Evolutionary conservation across 1,284 basidiomycete genomes (phyloP), one percentile per base, ranked within the genome.

Genomic region (Pseudozyma sp.): DNA sequence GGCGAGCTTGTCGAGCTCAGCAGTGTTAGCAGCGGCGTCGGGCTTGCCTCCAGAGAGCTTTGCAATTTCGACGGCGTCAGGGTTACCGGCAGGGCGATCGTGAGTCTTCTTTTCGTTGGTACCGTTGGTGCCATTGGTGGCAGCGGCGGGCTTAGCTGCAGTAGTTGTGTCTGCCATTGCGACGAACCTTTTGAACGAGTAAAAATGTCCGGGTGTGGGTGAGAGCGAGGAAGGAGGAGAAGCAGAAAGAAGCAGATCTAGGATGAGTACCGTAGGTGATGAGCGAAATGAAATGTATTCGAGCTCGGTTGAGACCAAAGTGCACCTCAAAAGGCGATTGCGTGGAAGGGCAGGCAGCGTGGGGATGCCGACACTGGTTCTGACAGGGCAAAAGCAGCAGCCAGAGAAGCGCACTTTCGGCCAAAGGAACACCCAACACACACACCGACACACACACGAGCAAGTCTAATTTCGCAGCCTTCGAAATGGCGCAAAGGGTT

Each of bases 21-120:
- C 69, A 18, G 74, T 67, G 80, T 85, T 81, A 53, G 75, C 72
- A 31, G 59, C 55, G 19, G 65, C 60, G 61, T 85, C 83, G 34
- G 83, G 83, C 67, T 79, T 80, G 18, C 83, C 83, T 13, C 83
- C 83, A 2, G 81, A 40, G 12, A 74, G 76, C 70, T 84, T 83
- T 60, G 54, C 78, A 40, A 84, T 81, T 31, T 77, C 76, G 58
- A 84, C 79, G 39, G 73, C 73, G 45, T 72, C 65, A 43, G 69
- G 73, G 65, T 72, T 76, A 49, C 57, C 60, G 8, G 68, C 60
- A 16, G 73, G 73, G 10, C 73, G 72, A 21, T 75, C 64, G 57
- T 70, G 64, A 7, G 18, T 21, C 31, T 52, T 59, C 63, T 70
- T 68, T 10, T 59, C 49, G 36, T 42, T 36, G 43, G 56, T 51